Evolutionary conservation across 306 rosid genomes (phyloP).

Genomic region (Psophocarpus tetragonolobus): DNA sequence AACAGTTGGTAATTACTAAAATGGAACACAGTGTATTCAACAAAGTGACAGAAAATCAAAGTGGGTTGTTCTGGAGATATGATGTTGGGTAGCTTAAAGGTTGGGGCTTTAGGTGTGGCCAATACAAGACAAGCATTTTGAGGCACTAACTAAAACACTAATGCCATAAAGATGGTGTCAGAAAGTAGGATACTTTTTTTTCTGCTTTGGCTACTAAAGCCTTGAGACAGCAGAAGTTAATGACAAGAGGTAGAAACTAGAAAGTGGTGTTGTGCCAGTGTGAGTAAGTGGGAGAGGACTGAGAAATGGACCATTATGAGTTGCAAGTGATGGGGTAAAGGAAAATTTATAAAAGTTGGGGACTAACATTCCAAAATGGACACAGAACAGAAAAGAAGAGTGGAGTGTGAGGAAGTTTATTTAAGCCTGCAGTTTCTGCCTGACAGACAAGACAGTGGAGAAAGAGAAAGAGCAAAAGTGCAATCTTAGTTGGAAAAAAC

Average conservation of each 20-base stretch:
- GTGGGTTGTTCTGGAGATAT: constrained; percentile 14
- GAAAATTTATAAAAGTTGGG: constrained; percentile 32
- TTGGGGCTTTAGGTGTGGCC: constrained; percentile 34
- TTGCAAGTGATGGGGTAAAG: constrained; percentile 14
- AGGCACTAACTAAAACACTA: constrained; percentile 38
- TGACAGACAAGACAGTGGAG: constrained; percentile 46
- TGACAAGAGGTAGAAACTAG: constrained; percentile 28
- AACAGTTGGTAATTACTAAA: neutral
- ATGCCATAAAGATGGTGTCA: constrained; percentile 41
- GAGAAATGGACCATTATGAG: constrained; percentile 24
- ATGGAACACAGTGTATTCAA: constrained; percentile 12
- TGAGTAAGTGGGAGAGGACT: constrained; percentile 21
- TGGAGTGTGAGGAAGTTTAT: constrained; percentile 28
- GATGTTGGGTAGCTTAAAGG: constrained; percentile 33
- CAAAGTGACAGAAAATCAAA: constrained; percentile 39
- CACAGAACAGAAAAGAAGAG: neutral
- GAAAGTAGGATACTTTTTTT: constrained; percentile 39
- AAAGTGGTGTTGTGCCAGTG: constrained; percentile 20
- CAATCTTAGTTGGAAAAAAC: constrained; percentile 52
- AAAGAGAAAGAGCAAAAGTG: constrained; percentile 34
- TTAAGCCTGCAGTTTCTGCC: constrained; percentile 22
- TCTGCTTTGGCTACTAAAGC: constrained; percentile 5
- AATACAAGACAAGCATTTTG: constrained; percentile 33
- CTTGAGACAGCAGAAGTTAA: constrained; percentile 37
- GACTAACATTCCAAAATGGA: constrained; percentile 35